Percentiles rank a stretch among this genome's conserved stretches.
Evolutionary conservation across 352 stramenopile species (phyloP).

Genomic region (Phytophthora sp.): DNA sequence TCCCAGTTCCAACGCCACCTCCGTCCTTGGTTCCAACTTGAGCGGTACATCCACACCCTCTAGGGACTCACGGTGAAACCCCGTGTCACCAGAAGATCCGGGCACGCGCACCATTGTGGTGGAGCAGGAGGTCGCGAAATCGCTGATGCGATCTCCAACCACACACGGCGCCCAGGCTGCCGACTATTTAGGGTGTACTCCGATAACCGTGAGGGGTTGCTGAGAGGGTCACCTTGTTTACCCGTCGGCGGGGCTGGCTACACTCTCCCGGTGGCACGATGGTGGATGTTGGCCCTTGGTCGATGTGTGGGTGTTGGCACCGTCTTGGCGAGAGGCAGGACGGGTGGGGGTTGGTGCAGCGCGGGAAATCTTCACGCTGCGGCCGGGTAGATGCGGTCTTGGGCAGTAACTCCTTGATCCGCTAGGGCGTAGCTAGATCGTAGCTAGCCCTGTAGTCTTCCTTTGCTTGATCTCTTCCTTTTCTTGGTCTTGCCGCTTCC

Average conservation of each 20-base stretch:
- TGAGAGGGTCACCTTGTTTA: background rate
- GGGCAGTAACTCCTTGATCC: too few relatives aligned
- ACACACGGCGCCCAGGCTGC: background rate
- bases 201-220: background rate
- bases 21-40: conserved; percentile 1
- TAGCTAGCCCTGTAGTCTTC: too few relatives aligned
- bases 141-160: background rate
- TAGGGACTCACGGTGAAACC: conserved; percentile 6
- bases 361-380: too few relatives aligned
- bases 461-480: too few relatives aligned
- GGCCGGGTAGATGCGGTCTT: too few relatives aligned
- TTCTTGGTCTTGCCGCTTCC: too few relatives aligned
- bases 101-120: conserved; percentile 11
- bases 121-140: background rate
- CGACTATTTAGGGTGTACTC: background rate
- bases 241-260: background rate
- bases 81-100: conserved; percentile 4
- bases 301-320: too few relatives aligned
- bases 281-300: too few relatives aligned
- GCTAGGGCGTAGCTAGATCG: too few relatives aligned
- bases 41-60: background rate
- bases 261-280: too few relatives aligned
- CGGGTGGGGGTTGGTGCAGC: too few relatives aligned
- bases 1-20: conserved; percentile 18
- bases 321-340: too few relatives aligned